Percentiles rank a stretch among this genome's conserved stretches.
These are phyloP conservation scores for Sambucus nigra DNA, from an alignment of 129 eudicot species.

Conservation along the genomic window DNA sequence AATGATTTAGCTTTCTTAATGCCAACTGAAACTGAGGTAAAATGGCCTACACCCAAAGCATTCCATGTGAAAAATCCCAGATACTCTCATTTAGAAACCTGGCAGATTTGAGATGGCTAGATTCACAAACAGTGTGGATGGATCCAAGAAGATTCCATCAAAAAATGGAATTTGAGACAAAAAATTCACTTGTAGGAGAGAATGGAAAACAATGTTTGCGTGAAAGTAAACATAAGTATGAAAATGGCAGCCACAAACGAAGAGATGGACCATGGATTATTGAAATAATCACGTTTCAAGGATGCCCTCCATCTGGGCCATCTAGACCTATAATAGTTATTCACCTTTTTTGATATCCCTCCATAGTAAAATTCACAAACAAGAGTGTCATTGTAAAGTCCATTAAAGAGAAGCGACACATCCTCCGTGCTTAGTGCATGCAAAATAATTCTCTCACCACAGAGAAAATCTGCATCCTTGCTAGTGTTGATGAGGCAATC, in stretches of 20 bases:
- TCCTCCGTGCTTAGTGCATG: conserved; percentile 1
- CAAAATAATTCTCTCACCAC: background rate
- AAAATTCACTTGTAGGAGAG: too few species aligned
- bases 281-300: conserved; percentile 1
- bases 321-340: background rate
- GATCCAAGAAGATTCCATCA: too few species aligned
- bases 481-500: conserved; percentile 4
- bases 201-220: conserved; percentile 1
- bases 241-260: background rate
- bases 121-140: too few species aligned
- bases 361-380: background rate
- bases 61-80: too few species aligned
- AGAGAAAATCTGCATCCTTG: background rate
- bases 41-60: too few species aligned
- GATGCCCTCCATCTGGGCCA: conserved; percentile 5
- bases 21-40: too few species aligned
- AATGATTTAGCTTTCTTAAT: too few species aligned
- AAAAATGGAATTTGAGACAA: too few species aligned
- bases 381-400: conserved; percentile 1
- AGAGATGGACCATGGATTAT: conserved; percentile 4
- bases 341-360: background rate
- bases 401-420: background rate
- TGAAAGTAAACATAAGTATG: background rate
- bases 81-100: too few species aligned
- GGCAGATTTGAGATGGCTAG: too few species aligned